Evolutionary conservation across 495 filamentous ascomycete genomes (phyloP), one percentile per base, ranked within the genome.

Genomic region (Penicillium pulvis): DNA sequence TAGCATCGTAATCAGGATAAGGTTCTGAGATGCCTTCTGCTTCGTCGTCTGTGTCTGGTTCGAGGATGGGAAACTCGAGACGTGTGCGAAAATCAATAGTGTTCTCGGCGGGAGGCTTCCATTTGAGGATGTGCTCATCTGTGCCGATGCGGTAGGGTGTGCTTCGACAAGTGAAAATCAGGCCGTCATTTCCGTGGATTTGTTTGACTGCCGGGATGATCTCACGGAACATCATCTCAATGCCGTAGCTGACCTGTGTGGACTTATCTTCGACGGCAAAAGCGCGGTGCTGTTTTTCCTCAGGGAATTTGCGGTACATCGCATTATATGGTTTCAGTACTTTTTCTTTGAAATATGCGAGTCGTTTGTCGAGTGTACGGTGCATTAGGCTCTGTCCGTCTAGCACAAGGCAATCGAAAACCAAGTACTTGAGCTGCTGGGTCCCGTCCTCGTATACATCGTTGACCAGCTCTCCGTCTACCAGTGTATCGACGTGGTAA

Each of bases 71-170:
- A 66, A 96, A 98, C 41, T 84, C 79, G 24, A 98, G 81, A 35
- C 79, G 78, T 65, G 97, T 81, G 45, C 87, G 81, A 70, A 97
- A 97, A 69, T 98, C 94, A 58, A 98, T 82, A 1, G 91, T 92
- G 73, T 98, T 98, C 65, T 98, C 94, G 26, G 87, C 74, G 5
- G 88, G 88, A 1, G 93, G 90, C 69, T 98, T 98, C 94, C 94
- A 98, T 74, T 98, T 98, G 23, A 98, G 79, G 60, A 97, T 97
- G 65, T 93, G 87, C 42, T 84, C 83, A 71, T 98, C 94, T 7
- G 94, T 98, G 61, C 94, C 94, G 54, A 87, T 88, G 61, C 85
- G 84, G 77, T 98, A 98, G 2, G 88, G 85, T 30, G 87, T 89
- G 59, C 81, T 87, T 54, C 90, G 86, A 70, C 93, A 96, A 35